Evolutionary conservation across 192 early-diverging fungal genomes (phyloP).

Genomic region (Coemansia sp.): DNA sequence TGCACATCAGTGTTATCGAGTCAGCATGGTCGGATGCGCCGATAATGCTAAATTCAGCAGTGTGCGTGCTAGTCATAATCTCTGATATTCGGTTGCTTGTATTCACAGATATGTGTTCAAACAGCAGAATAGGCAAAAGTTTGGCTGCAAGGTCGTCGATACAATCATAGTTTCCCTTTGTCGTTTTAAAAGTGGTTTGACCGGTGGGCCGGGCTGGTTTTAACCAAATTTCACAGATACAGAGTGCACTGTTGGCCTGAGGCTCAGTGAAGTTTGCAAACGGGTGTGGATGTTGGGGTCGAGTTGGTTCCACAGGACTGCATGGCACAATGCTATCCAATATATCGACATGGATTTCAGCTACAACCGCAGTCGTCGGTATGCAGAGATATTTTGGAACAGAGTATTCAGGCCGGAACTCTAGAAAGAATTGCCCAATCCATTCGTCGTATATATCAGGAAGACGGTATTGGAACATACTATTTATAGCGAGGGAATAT

Average conservation of each 20-base stretch:
- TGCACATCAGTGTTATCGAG: constrained; percentile 24
- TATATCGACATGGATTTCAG: constrained; percentile 26
- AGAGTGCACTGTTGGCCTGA: background rate
- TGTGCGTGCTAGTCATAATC: constrained; percentile 26
- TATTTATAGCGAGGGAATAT: constrained; percentile 4
- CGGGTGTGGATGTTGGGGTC: background rate
- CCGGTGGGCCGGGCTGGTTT: background rate
- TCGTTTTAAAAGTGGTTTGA: background rate
- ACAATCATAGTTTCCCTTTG: too few relatives aligned
- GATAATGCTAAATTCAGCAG: constrained; percentile 25
- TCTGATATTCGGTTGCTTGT: background rate
- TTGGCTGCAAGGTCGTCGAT: constrained; percentile 7
- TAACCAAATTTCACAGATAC: constrained; percentile 41
- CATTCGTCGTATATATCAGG: constrained; percentile 32
- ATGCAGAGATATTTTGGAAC: constrained; percentile 12
- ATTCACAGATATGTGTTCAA: constrained; percentile 23
- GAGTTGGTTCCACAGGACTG: background rate
- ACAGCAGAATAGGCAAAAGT: constrained; percentile 24
- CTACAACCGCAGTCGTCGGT: constrained; percentile 1
- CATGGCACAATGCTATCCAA: constrained; percentile 23
- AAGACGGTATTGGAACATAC: constrained; percentile 24
- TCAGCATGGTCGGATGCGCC: background rate
- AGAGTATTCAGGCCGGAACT: constrained; percentile 21
- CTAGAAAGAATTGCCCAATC: constrained; percentile 20
- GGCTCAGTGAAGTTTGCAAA: background rate